These are phyloP conservation scores for Sporothrix variecibatus DNA, from an alignment of 2,329 filamentous ascomycete species.

Conservation along the genomic window DNA sequence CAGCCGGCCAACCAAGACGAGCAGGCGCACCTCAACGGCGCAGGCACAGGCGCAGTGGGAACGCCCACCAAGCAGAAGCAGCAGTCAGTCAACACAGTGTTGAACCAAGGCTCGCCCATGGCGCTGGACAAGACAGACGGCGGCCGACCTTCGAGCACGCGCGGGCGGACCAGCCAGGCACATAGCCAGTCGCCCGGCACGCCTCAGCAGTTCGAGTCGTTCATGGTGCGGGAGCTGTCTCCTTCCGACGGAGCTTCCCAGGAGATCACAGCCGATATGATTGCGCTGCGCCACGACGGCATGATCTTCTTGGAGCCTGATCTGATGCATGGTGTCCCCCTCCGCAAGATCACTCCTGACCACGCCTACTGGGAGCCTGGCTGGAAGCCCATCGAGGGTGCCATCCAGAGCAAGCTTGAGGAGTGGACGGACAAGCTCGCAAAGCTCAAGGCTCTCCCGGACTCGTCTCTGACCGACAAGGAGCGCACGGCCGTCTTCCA, in stretches of 20 bases:
- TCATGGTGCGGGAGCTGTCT: neutral
- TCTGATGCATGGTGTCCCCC: constrained; percentile 55
- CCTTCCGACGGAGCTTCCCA: constrained; percentile 25
- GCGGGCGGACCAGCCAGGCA: neutral
- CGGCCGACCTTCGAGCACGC: neutral
- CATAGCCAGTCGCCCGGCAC: constrained; percentile 7
- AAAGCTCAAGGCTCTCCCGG: constrained; percentile 44
- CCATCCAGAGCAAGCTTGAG: constrained; percentile 48
- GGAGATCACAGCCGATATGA: constrained; percentile 50
- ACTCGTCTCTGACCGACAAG: constrained; percentile 35
- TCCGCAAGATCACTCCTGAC: constrained; percentile 51
- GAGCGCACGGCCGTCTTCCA: constrained; percentile 53
- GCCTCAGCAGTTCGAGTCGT: neutral
- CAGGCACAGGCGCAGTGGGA: no score
- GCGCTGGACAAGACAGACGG: neutral
- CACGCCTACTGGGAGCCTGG: constrained; percentile 59
- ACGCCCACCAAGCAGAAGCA: neutral
- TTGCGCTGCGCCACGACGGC: constrained; percentile 53
- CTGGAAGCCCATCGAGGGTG: constrained; percentile 50
- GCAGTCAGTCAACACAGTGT: neutral
- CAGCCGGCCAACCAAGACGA: neutral
- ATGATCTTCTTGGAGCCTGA: constrained; percentile 52
- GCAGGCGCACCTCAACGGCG: neutral
- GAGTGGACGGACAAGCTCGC: constrained; percentile 53
- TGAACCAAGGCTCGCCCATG: neutral